Base-by-base conservation (phyloP, 179 eudicot species). In the Beta corolliflora region DNA sequence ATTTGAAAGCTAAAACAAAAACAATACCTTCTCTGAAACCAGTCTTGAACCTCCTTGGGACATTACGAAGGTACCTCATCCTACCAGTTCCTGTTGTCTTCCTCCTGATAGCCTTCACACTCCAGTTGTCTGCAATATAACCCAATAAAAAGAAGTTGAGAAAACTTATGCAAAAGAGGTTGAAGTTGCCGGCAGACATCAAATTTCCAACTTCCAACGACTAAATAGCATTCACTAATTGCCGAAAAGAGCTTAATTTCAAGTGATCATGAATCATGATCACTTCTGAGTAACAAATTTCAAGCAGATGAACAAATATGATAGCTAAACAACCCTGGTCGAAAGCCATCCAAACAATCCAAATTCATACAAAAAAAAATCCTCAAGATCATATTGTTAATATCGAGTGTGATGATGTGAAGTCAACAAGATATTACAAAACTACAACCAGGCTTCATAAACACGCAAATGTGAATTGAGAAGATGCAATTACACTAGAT, bases 1-100 rank as follows among this genome's bases (percentile, higher is more conserved):
- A 59, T 58, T 18, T 12, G 2, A 31, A 19, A 14, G 25, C 65
- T 50, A 13, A 11, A 45, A 25, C 9, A 9, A 7, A 21, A 65
- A 6, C 19, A 44, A 80, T 83, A 94, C 98, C 97, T 89, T 94
- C 98, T 88, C 93, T 93, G 89, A 94, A 92, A 52, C 88, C 89
- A 70, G 88, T 90, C 94, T 93, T 94, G 91, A 94, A 94, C 85
- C 98, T 89, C 77, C 92, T 90, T 14, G 98, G 96, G 18, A 94
- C 93, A 68, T 94, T 77, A 23, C 94, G 96, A 18, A 94, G 93
- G 82, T 94, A 92, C 89, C 96, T 90, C 97, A 94, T 94, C 19
- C 96, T 92, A 13, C 98, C 98, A 4, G 97, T 94, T 60, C 97
- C 97, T 29, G 97, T 94, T 7, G 97, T 94, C 93, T 94, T 94